Conservation (phyloP, 306 rosid genomes). For the Calophaca sinica region DNA sequence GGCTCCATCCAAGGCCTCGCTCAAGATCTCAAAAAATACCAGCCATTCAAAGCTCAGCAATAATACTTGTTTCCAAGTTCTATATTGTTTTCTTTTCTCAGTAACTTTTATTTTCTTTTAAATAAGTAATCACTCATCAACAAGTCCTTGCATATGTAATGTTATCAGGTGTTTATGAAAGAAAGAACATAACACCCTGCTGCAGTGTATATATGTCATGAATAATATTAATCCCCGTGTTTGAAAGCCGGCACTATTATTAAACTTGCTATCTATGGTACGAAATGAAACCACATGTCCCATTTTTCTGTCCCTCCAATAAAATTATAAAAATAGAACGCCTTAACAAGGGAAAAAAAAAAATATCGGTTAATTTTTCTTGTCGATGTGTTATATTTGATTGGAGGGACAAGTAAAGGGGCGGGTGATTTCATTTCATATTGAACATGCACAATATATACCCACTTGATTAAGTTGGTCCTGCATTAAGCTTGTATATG, state of each 20-base stretch:
- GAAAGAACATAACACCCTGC: constrained; percentile 32
- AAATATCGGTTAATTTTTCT: too few species aligned
- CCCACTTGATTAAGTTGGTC: constrained; percentile 1
- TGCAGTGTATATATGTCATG: constrained; percentile 40
- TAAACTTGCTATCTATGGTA: constrained; percentile 19
- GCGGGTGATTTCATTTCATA: neutral
- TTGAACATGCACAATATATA: constrained; percentile 1
- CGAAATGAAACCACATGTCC: neutral
- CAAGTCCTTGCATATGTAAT: constrained; percentile 45
- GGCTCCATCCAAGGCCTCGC: constrained; percentile 87
- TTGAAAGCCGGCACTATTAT: constrained; percentile 34
- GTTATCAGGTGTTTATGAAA: constrained; percentile 43
- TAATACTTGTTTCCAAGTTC: constrained; percentile 37
- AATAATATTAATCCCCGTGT: constrained; percentile 38
- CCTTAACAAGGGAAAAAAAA: neutral
- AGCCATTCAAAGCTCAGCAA: constrained; percentile 73
- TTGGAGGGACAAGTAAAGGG: neutral
- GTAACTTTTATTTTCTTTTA: constrained; percentile 8
- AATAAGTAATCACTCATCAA: constrained; percentile 37
- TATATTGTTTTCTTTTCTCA: constrained; percentile 27
- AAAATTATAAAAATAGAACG: neutral
- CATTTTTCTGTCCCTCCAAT: neutral
- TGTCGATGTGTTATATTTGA: neutral
- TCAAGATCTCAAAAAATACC: constrained; percentile 73
- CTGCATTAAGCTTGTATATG: constrained; percentile 2